phyloP scores from a whole-genome alignment of 2,329 filamentous ascomycete species.

The Aspergillus sp. region DNA sequence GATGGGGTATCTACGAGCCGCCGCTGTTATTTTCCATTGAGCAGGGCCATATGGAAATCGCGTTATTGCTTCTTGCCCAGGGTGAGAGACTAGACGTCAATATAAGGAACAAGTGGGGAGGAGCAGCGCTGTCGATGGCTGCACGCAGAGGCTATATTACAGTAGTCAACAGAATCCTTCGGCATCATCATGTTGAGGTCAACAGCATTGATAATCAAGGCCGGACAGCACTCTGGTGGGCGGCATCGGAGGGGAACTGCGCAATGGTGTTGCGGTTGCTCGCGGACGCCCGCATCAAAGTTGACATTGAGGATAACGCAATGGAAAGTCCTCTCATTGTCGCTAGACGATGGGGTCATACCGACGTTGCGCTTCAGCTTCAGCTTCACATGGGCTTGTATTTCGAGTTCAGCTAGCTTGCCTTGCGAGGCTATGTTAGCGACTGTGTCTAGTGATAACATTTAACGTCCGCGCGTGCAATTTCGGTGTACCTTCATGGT shows the following conservation, averaged over 20 bases:
- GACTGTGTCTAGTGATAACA: neutral
- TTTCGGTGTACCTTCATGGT: neutral
- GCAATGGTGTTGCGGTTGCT: neutral
- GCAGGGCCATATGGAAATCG: neutral
- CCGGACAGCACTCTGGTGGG: neutral
- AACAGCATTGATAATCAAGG: neutral
- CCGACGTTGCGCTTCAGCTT: neutral
- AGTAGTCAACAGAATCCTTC: neutral
- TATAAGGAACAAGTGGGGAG: neutral
- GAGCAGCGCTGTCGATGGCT: neutral
- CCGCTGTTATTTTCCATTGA: neutral
- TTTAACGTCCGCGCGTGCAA: neutral
- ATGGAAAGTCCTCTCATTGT: neutral
- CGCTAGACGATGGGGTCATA: neutral
- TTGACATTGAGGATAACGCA: neutral
- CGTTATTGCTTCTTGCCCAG: neutral
- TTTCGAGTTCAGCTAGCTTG: neutral
- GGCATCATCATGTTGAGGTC: neutral
- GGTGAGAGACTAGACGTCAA: neutral
- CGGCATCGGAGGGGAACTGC: neutral
- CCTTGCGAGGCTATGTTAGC: neutral
- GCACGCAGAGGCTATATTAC: neutral
- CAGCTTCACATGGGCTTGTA: neutral
- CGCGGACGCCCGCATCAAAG: neutral
- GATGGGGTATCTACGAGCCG: neutral